Evolutionary conservation across 148 eudicot genomes (phyloP).

Genomic region (Fallopia convolvulus): DNA sequence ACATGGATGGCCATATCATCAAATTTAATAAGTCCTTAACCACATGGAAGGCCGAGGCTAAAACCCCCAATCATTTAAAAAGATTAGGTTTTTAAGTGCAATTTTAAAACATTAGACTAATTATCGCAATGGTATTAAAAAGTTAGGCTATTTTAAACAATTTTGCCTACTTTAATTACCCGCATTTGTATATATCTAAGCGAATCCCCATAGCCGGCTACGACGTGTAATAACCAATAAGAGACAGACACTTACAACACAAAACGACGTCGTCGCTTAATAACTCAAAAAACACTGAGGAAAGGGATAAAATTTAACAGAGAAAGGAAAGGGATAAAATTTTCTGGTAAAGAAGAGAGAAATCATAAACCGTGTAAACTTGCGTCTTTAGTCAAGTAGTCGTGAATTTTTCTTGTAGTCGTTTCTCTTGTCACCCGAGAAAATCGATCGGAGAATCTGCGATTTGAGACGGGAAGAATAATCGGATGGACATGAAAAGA

Average conservation of each 20-base stretch:
- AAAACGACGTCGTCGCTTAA: not conserved
- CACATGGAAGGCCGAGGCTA: no score
- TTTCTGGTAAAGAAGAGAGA: not conserved
- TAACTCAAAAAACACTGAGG: not conserved
- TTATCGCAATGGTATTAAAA: no score
- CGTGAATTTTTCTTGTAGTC: not conserved
- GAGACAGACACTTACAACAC: not conserved
- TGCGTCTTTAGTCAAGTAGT: not conserved
- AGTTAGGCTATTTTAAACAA: no score
- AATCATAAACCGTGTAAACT: not conserved
- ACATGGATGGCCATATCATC: no score
- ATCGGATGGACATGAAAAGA: slow-evolving; percentile 16
- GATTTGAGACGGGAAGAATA: not conserved
- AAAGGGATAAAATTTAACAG: not conserved
- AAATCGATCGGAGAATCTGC: not conserved
- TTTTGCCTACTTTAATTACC: not conserved
- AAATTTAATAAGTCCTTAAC: no score
- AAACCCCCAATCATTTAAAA: no score
- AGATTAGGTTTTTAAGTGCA: no score
- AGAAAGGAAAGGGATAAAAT: not conserved
- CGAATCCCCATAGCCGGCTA: not conserved
- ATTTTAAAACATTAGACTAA: no score
- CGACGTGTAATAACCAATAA: slow-evolving; percentile 4
- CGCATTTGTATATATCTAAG: not conserved
- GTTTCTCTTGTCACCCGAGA: not conserved